Percentiles rank a stretch among this genome's conserved stretches.
phyloP scores from a whole-genome alignment of 2,329 filamentous ascomycete species.

The Metarhizium brunneum region DNA sequence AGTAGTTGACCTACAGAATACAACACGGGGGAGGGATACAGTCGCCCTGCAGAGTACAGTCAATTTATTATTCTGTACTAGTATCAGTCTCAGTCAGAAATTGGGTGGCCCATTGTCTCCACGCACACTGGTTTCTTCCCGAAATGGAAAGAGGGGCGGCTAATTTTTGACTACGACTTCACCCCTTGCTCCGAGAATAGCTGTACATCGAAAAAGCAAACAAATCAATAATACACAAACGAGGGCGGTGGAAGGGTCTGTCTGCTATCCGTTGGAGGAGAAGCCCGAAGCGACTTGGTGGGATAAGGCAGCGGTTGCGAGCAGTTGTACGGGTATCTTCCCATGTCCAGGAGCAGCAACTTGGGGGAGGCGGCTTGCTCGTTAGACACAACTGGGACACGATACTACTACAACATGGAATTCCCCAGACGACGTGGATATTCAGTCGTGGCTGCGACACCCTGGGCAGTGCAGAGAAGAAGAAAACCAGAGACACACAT shows the following conservation, averaged over 20 bases:
- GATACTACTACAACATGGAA: neutral
- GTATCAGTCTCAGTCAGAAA: constrained; percentile 2
- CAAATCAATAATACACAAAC: neutral
- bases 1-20: too few species aligned
- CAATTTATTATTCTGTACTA: neutral
- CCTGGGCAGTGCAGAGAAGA: too few species aligned
- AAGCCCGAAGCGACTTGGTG: too few species aligned
- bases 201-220: neutral
- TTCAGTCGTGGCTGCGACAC: too few species aligned
- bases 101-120: neutral
- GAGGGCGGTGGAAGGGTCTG: neutral
- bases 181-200: neutral
- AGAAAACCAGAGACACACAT: too few species aligned
- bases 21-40: neutral
- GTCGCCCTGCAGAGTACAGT: neutral
- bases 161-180: neutral
- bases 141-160: constrained; percentile 2
- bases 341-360: neutral
- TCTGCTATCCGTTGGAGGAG: neutral
- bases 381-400: neutral
- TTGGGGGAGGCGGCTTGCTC: neutral
- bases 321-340: too few species aligned
- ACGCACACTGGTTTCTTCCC: neutral
- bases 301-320: too few species aligned
- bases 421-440: too few species aligned